Evolutionary conservation across 805 yeast species (phyloP).

Genomic region (Danielia oregonensis): DNA sequence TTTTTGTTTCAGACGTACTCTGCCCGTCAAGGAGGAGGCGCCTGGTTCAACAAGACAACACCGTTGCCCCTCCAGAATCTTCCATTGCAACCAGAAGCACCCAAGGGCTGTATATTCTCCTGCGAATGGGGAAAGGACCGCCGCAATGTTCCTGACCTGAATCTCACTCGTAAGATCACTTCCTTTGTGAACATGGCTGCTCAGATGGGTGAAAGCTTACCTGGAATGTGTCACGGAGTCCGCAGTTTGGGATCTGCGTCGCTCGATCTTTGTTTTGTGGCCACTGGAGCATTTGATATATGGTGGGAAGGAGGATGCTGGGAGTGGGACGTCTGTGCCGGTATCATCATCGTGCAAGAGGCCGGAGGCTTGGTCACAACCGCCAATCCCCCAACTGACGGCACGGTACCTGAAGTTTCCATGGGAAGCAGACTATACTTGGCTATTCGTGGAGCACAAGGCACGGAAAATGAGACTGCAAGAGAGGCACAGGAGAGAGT

Average conservation of each 20-base stretch:
- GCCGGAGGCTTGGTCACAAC: constrained; percentile 13
- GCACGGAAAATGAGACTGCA: constrained; percentile 5
- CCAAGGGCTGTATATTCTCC: constrained; percentile 14
- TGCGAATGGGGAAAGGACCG: constrained; percentile 18
- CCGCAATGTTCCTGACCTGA: constrained; percentile 9
- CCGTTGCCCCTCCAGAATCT: constrained; percentile 8
- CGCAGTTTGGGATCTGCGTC: constrained; percentile 14
- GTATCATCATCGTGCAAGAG: constrained; percentile 11
- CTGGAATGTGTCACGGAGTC: constrained; percentile 13
- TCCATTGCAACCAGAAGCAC: constrained; percentile 9
- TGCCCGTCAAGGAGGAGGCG: constrained; percentile 11
- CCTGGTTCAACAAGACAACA: constrained; percentile 11
- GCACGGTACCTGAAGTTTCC: constrained; percentile 4
- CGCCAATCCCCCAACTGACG: constrained; percentile 9
- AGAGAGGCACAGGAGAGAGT: constrained; percentile 9
- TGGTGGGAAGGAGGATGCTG: constrained; percentile 18
- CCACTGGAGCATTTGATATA: constrained; percentile 13
- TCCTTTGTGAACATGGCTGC: constrained; percentile 14
- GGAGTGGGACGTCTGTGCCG: constrained; percentile 18
- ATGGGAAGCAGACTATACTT: constrained; percentile 13
- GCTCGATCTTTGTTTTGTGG: constrained; percentile 14
- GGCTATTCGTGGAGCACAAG: constrained; percentile 8
- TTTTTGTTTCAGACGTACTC: constrained; percentile 12
- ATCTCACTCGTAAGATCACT: constrained; percentile 7
- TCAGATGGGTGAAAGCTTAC: constrained; percentile 3